phyloP scores from a whole-genome alignment of 1,284 basidiomycete genomes.

The Phylloboletellus chloephorus region DNA sequence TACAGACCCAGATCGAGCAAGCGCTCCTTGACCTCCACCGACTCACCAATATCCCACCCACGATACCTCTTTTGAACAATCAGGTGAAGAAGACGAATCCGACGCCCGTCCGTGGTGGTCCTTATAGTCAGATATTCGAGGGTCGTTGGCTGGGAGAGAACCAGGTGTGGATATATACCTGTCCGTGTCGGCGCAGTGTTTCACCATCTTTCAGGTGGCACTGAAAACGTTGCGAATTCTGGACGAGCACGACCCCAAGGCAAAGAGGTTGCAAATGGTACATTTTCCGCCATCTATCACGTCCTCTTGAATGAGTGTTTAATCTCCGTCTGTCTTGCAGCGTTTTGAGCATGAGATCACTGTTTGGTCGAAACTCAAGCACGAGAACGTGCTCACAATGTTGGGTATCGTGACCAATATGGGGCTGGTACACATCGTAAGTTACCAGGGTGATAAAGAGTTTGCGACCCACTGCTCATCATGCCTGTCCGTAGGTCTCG shows the following conservation, averaged over 20 bases:
- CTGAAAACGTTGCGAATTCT: slow-evolving; percentile 47
- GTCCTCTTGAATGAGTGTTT: background rate
- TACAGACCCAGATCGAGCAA: slow-evolving; percentile 39
- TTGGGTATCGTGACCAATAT: slow-evolving; percentile 51
- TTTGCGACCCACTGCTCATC: slow-evolving; percentile 1
- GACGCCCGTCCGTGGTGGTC: slow-evolving; percentile 41
- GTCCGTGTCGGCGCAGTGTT: background rate
- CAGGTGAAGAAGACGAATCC: slow-evolving; percentile 38
- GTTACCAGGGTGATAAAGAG: background rate
- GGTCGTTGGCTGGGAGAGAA: slow-evolving; percentile 48
- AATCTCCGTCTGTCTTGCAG: slow-evolving; percentile 27
- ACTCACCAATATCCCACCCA: slow-evolving; percentile 45
- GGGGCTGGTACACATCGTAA: slow-evolving; percentile 45
- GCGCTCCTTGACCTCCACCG: slow-evolving; percentile 43
- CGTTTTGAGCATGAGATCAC: slow-evolving; percentile 49
- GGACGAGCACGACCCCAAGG: slow-evolving; percentile 37
- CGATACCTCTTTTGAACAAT: slow-evolving; percentile 44
- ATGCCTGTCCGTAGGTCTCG: slow-evolving; percentile 40
- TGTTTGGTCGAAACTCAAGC: slow-evolving; percentile 46
- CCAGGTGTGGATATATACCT: slow-evolving; percentile 31
- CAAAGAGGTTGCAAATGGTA: slow-evolving; percentile 34
- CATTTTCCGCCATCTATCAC: background rate
- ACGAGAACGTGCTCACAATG: slow-evolving; percentile 41
- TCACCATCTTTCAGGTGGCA: slow-evolving; percentile 40
- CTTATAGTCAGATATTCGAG: slow-evolving; percentile 46